phyloP scores from a whole-genome alignment of 192 early-diverging fungal species.

The Rhizophagus clarus region DNA sequence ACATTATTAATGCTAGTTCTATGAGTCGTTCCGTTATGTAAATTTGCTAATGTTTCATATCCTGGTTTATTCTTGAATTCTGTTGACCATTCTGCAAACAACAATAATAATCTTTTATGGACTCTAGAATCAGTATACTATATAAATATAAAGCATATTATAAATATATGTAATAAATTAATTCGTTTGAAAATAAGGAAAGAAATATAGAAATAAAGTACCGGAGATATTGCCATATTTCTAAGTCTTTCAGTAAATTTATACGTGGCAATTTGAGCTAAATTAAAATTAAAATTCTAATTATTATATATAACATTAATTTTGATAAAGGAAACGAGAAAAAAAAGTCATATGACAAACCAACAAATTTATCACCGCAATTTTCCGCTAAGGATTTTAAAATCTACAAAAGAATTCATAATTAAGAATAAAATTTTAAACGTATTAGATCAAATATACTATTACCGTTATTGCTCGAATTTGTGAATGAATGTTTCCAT shows the following conservation, averaged over 20 bases:
- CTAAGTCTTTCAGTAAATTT: slow-evolving; percentile 19
- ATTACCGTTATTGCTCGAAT: slow-evolving; percentile 11
- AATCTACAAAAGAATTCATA: slow-evolving; percentile 8
- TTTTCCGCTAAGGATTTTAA: slow-evolving; percentile 15
- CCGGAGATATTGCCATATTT: slow-evolving; percentile 12
- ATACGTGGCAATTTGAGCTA: slow-evolving; percentile 11
- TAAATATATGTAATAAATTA: background rate
- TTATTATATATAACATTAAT: background rate
- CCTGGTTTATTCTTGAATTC: slow-evolving; percentile 14
- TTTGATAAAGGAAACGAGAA: background rate
- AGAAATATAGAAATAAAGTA: slow-evolving; percentile 2
- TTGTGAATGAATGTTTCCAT: slow-evolving; percentile 20
- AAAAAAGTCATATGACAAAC: background rate
- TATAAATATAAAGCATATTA: background rate
- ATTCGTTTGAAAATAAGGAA: background rate
- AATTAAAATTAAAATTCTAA: background rate
- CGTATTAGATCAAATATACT: background rate
- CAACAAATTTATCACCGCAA: slow-evolving; percentile 14
- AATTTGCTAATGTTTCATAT: background rate
- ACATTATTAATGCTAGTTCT: background rate
- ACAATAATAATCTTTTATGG: slow-evolving; percentile 15
- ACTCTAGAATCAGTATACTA: slow-evolving; percentile 22
- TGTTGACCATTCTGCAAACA: slow-evolving; percentile 10
- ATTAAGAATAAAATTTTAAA: background rate
- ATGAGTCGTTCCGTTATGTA: background rate